Evolutionary conservation across 2,329 filamentous ascomycete species (phyloP), one percentile per base, ranked within the genome.

Genomic region (Fusarium humuli): DNA sequence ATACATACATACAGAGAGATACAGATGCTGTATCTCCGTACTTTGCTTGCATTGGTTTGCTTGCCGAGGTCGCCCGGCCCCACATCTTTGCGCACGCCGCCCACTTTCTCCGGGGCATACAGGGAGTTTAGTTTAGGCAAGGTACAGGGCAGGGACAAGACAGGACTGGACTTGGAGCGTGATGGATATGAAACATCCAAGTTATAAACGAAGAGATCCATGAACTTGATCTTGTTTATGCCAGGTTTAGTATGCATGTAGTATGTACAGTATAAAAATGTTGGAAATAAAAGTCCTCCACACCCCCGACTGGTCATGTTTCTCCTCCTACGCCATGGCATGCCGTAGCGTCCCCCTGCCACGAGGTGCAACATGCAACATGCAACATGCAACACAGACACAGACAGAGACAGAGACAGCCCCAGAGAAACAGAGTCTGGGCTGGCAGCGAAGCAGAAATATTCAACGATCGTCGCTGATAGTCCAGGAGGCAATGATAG

Each of bases 21-120:
- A 37, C 55, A 44, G 25, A 53, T 20, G 20, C n/a, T 53, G 22
- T 40, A 53, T 18, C 29, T 50, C n/a, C 42, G 22, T 40, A 53
- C 23, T 41, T 50, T 34, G 37, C 32, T 18, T 23, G n/a, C 32
- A 30, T 53, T 44, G 25, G 58, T 23, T 23, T 37, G 32, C 30
- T 52, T 61, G 57, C 61, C 61, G 55, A 69, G 55, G 66, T 57
- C 46, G 23, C 47, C 59, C 67, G 67, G 67, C 67, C 67, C 67
- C 67, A 70, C 53, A 18, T 52, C 34, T 30, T 50, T 50, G 49
- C 50, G 57, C 41, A 29, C 61, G 57, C 52, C 66, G 57, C 55
- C 67, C 67, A 69, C 65, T 56, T 40, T 61, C 52, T 68, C 65
- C 45, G 45, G 57, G 48, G 32, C 32, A 52, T 20, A 52, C 30